A percentile compares a stretch with the other conserved stretches of the same genome.
These are phyloP conservation scores for Kwoniella sp. DNA, from an alignment of 768 basidiomycete genomes.

Conservation along the genomic window DNA sequence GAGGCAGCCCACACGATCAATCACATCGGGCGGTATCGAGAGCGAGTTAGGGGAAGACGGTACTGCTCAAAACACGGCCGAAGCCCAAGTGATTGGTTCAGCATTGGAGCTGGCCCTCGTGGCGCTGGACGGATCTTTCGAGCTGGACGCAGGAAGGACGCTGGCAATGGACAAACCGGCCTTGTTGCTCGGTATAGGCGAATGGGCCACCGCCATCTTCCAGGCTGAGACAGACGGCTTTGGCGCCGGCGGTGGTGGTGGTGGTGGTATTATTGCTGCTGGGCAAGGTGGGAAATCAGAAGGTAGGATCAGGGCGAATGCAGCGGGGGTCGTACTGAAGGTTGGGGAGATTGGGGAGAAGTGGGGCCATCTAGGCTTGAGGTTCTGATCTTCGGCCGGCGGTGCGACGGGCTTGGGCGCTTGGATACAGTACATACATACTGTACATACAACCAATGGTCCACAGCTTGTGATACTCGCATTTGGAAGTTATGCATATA, in stretches of 20 bases:
- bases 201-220: conserved; percentile 79
- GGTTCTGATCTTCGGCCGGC: conserved; percentile 7
- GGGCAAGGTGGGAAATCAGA: conserved; percentile 65
- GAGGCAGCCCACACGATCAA: conserved; percentile 9
- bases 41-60: conserved; percentile 13
- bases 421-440: too few species aligned
- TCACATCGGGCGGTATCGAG: conserved; percentile 38
- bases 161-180: conserved; percentile 75
- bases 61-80: conserved; percentile 57
- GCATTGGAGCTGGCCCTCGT: conserved; percentile 78
- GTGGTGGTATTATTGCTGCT: conserved; percentile 67
- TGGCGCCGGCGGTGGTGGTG: conserved; percentile 69
- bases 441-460: too few species aligned
- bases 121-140: conserved; percentile 72
- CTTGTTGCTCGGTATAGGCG: conserved; percentile 70
- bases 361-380: conserved; percentile 67
- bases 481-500: too few species aligned
- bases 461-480: too few species aligned
- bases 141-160: conserved; percentile 74
- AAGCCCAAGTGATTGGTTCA: conserved; percentile 73
- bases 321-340: conserved; percentile 79
- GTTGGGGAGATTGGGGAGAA: conserved; percentile 70
- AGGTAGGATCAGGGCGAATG: conserved; percentile 66
- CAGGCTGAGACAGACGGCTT: conserved; percentile 67
- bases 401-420: too few species aligned